Conservation (phyloP, 2,329 filamentous ascomycete species). For the Conoideocrella luteorostrata region DNA sequence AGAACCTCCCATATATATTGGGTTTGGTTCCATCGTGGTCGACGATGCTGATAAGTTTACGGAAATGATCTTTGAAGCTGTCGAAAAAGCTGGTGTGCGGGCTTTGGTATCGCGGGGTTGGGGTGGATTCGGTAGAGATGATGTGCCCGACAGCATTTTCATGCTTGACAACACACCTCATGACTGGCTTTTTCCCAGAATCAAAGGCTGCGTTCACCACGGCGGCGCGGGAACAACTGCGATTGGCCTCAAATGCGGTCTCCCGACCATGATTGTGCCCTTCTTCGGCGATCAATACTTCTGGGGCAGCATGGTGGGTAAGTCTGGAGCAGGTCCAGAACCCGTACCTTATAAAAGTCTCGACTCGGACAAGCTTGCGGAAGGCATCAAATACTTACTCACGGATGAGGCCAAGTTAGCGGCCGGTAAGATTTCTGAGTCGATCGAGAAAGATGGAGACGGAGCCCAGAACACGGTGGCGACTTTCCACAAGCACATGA, state of each 20-base stretch:
- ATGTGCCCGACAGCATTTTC: slow-evolving; percentile 57
- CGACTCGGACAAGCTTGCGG: slow-evolving; percentile 55
- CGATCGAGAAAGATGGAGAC: slow-evolving; percentile 58
- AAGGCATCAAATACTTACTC: slow-evolving; percentile 64
- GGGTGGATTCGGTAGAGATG: slow-evolving; percentile 59
- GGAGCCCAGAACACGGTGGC: slow-evolving; percentile 63
- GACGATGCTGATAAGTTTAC: slow-evolving; percentile 66
- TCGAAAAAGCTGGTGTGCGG: slow-evolving; percentile 58
- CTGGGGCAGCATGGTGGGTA: slow-evolving; percentile 65
- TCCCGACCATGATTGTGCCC: slow-evolving; percentile 69
- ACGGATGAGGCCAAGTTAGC: slow-evolving; percentile 53
- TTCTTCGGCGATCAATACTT: slow-evolving; percentile 79
- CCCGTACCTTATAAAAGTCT: slow-evolving; percentile 64
- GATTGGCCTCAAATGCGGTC: slow-evolving; percentile 63
- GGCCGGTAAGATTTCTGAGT: slow-evolving; percentile 51
- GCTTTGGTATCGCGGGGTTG: slow-evolving; percentile 71
- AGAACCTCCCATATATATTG: slow-evolving; percentile 63
- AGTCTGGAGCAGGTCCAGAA: slow-evolving; percentile 56
- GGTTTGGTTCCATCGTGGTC: slow-evolving; percentile 70
- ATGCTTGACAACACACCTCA: slow-evolving; percentile 70
- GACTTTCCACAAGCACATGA: slow-evolving; percentile 57
- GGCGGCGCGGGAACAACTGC: slow-evolving; percentile 75
- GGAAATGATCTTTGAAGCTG: slow-evolving; percentile 63
- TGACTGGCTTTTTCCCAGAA: slow-evolving; percentile 68
- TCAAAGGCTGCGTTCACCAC: slow-evolving; percentile 64